Conservation (phyloP, 768 basidiomycete species). For the Russula compacta region DNA sequence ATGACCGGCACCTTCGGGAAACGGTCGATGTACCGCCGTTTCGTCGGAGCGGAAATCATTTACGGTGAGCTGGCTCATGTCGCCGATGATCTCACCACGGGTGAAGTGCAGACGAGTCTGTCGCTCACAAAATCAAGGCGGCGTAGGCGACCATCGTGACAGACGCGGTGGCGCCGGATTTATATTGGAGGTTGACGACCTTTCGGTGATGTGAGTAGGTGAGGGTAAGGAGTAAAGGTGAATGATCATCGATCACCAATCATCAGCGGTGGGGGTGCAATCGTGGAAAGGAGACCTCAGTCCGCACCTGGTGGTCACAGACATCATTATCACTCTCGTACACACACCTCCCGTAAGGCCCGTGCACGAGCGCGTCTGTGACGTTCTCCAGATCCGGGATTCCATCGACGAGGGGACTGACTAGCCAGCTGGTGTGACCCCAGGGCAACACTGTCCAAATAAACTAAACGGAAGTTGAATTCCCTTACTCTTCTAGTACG, state of each 20-base stretch:
- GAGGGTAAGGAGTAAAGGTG: not conserved
- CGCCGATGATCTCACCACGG: conserved; percentile 81
- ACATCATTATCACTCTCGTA: conserved; percentile 83
- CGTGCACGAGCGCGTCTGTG: conserved; percentile 54
- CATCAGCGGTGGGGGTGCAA: too few relatives aligned
- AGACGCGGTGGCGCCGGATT: conserved; percentile 69
- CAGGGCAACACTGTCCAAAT: conserved; percentile 58
- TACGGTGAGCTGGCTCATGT: conserved; percentile 68
- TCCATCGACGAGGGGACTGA: conserved; percentile 61
- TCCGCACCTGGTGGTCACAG: conserved; percentile 66
- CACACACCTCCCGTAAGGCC: conserved; percentile 75
- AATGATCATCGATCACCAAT: not conserved
- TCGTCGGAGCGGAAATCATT: conserved; percentile 60
- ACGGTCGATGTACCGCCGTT: conserved; percentile 39
- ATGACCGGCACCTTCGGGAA: conserved; percentile 58
- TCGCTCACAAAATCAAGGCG: conserved; percentile 65
- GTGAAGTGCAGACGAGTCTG: conserved; percentile 79
- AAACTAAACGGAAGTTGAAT: conserved; percentile 40
- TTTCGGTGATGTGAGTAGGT: conserved; percentile 15
- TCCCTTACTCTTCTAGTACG: not conserved
- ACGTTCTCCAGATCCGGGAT: conserved; percentile 83
- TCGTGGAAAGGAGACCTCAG: too few relatives aligned
- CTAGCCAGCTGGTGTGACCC: conserved; percentile 60
- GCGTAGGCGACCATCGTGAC: conserved; percentile 89
- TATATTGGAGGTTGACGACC: conserved; percentile 85